phyloP scores from a whole-genome alignment of 2,329 filamentous ascomycete species.

The Colletotrichum chrysophilum region DNA sequence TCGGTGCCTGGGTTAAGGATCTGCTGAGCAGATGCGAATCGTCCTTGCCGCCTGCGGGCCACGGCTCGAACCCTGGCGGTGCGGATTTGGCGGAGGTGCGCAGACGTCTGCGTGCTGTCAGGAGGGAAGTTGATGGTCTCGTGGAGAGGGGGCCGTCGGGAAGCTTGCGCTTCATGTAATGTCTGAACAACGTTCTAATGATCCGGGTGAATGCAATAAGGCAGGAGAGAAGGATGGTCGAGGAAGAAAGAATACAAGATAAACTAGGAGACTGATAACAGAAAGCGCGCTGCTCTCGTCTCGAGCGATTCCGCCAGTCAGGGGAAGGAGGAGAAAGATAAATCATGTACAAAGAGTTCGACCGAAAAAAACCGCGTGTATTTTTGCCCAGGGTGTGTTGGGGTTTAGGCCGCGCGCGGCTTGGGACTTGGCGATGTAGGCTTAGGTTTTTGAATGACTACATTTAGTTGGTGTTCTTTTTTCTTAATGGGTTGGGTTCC shows the following conservation, averaged over 20 bases:
- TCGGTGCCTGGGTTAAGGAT: constrained; percentile 52
- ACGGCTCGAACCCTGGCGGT: constrained; percentile 50
- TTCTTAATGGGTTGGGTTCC: neutral
- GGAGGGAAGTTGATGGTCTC: constrained; percentile 49
- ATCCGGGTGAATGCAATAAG: neutral
- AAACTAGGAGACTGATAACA: neutral
- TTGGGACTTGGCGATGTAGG: constrained; percentile 19
- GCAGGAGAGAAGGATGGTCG: neutral
- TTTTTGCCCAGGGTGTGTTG: constrained; percentile 12
- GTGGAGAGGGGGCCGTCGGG: constrained; percentile 46
- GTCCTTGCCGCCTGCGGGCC: constrained; percentile 42
- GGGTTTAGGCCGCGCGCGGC: constrained; percentile 15
- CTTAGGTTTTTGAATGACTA: constrained; percentile 16
- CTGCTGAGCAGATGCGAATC: constrained; percentile 56
- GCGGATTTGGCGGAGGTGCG: constrained; percentile 49
- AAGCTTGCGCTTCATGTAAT: constrained; percentile 52
- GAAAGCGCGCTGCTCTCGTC: neutral
- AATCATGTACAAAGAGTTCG: constrained; percentile 15
- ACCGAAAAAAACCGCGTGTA: neutral
- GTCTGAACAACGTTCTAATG: neutral
- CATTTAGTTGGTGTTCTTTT: constrained; percentile 1
- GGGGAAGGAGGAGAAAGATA: neutral
- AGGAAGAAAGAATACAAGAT: neutral
- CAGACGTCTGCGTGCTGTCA: constrained; percentile 45
- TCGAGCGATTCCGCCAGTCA: neutral